Evolutionary conservation across 2,329 filamentous ascomycete genomes (phyloP), one percentile per base, ranked within the genome.

Genomic region (Cladosporium sp.): DNA sequence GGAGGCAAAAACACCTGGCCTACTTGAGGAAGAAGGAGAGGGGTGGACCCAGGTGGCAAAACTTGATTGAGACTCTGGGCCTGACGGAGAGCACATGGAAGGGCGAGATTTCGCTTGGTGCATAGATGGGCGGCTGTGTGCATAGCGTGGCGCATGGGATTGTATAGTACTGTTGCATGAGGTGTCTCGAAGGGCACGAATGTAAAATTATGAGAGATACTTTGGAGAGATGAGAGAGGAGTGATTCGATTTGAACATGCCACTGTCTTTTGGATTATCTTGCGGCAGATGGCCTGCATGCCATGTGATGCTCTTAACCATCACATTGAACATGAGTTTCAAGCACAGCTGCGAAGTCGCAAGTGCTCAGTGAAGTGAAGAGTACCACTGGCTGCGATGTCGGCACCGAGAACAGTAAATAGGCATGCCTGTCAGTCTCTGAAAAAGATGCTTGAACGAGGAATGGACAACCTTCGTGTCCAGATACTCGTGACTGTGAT

Each of bases 1-100:
- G 88, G 78, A 85, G 95, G 76, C 94, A 98, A 80, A 97, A 92
- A 83, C 81, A 97, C 70, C 80, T 99, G 75, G 87, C 86, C 72
- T 99, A 99, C 79, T 83, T 99, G 83, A 86, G 93, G 80, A 86
- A 84, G 72, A 96, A 93, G 82, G 96, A 99, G 80, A 87, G 93
- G 70, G 95, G 95, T 66, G 93, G 95, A 63, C 90, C 92, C 65
- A 86, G 96, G 77, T 99, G 93, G 92, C 88, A 90, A 78, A 86
- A 96, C 79, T 83, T 97, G 82, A 85, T 97, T 70, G 84, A 91
- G 79, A 94, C 87, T 67, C 82, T 99, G 68, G 95, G 96, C 15
- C 80, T 99, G 79, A 92, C 90, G 15, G 92, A 93, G 59, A 92
- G 92, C 47, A 93, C 91, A 61, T 98, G 92, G 90, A 91, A 92